These are phyloP conservation scores for Penicillium oxalicum DNA, from an alignment of 2,329 filamentous ascomycete species.

Conservation along the genomic window DNA sequence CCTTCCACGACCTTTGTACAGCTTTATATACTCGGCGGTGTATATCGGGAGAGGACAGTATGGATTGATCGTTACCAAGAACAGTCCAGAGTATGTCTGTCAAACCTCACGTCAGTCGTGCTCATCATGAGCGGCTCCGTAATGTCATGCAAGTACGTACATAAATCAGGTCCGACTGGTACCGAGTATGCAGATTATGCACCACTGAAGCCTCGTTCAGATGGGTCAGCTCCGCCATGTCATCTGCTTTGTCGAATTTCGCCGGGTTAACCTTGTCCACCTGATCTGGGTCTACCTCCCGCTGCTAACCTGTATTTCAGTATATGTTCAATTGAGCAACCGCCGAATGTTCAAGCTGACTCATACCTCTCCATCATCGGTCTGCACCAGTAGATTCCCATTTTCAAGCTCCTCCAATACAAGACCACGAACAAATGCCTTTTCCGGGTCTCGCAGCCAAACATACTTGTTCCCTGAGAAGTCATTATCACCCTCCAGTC, in stretches of 20 bases:
- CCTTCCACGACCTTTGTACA: constrained; percentile 86
- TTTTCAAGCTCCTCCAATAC: constrained; percentile 73
- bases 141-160: constrained; percentile 35
- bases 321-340: not conserved
- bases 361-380: constrained; percentile 81
- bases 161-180: constrained; percentile 91
- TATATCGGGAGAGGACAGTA: constrained; percentile 95
- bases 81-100: constrained; percentile 90
- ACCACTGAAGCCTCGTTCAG: constrained; percentile 97
- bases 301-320: constrained; percentile 55
- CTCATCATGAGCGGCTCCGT: not conserved
- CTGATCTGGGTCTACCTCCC: constrained; percentile 75
- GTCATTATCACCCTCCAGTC: constrained; percentile 95
- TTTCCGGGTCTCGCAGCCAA: constrained; percentile 83
- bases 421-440: constrained; percentile 88
- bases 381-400: constrained; percentile 74
- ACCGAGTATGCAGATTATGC: constrained; percentile 91
- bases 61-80: constrained; percentile 94
- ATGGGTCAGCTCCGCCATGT: constrained; percentile 98
- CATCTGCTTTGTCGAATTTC: constrained; percentile 98
- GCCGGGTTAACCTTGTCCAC: constrained; percentile 99
- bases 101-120: constrained; percentile 4
- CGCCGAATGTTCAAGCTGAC: not conserved
- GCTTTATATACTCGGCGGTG: constrained; percentile 92
- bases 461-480: constrained; percentile 98